Conservation (phyloP, 139 green algal species). For the Coelastrella sp. region DNA sequence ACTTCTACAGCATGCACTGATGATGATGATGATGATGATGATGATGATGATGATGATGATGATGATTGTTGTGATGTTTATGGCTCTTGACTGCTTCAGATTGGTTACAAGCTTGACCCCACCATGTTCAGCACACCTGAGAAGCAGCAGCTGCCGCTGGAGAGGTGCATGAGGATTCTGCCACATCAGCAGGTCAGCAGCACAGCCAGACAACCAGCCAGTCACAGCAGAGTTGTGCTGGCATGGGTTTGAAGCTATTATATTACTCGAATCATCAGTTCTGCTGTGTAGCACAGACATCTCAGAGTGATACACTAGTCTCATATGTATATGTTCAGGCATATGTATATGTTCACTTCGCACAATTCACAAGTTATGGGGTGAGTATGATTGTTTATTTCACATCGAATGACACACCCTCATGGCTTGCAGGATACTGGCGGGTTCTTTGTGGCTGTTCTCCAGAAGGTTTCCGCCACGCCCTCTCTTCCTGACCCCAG, state of each 20-base stretch:
- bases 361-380: no score
- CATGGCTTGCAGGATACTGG: conserved; percentile 84
- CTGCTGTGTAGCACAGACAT: no score
- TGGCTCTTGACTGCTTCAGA: not conserved
- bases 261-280: no score
- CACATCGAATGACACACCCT: not conserved
- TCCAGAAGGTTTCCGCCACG: conserved; percentile 82
- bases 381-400: not conserved
- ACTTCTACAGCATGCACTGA: not conserved
- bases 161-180: conserved; percentile 96
- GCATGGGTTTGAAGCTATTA: no score
- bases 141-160: conserved; percentile 77
- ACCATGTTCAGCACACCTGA: conserved; percentile 87
- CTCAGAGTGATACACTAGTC: no score
- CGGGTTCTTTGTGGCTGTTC: conserved; percentile 98
- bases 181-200: conserved; percentile 83
- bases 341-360: no score
- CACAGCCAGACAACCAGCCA: no score
- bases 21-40: not conserved
- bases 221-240: no score
- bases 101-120: conserved; percentile 70
- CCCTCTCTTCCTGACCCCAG: conserved; percentile 19
- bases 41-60: not conserved
- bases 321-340: no score
- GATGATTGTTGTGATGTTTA: not conserved